phyloP scores from a whole-genome alignment of 208 protist genomes.

The Herpetomonas samuelpessoai region DNA sequence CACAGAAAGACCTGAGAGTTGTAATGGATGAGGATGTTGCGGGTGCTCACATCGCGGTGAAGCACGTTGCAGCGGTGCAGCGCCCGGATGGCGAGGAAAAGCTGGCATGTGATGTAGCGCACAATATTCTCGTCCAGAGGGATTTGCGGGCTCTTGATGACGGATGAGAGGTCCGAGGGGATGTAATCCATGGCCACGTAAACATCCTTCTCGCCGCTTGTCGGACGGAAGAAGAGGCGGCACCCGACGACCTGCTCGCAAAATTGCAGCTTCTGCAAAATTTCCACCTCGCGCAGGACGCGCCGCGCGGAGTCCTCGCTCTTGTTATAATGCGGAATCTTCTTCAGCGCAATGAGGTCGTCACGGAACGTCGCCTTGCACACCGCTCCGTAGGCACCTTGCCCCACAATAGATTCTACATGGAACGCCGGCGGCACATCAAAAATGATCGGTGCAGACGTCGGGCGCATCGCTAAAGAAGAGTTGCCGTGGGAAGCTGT shows the following conservation, averaged over 20 bases:
- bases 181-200: conserved; percentile 93
- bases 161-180: conserved; percentile 74
- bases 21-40: conserved; percentile 89
- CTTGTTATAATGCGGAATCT: conserved; percentile 86
- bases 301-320: conserved; percentile 76
- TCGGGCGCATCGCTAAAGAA: conserved; percentile 20
- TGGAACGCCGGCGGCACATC: conserved; percentile 85
- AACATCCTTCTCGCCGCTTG: conserved; percentile 89
- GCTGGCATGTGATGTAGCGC: conserved; percentile 84
- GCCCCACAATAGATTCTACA: conserved; percentile 89
- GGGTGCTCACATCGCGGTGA: conserved; percentile 87
- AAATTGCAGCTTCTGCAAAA: conserved; percentile 85
- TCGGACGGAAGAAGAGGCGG: conserved; percentile 84
- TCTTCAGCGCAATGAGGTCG: conserved; percentile 87
- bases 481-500: conserved; percentile 10
- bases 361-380: conserved; percentile 82
- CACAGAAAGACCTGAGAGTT: conserved; percentile 88
- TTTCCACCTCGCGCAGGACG: conserved; percentile 87
- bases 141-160: conserved; percentile 82
- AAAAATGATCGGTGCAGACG: conserved; percentile 68
- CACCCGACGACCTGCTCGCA: conserved; percentile 88
- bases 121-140: conserved; percentile 75
- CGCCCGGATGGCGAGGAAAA: conserved; percentile 87
- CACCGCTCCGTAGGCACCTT: conserved; percentile 93
- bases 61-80: conserved; percentile 79